These are phyloP conservation scores for Trichoderma sp. DNA, from an alignment of 2,329 filamentous ascomycete species.

Conservation along the genomic window DNA sequence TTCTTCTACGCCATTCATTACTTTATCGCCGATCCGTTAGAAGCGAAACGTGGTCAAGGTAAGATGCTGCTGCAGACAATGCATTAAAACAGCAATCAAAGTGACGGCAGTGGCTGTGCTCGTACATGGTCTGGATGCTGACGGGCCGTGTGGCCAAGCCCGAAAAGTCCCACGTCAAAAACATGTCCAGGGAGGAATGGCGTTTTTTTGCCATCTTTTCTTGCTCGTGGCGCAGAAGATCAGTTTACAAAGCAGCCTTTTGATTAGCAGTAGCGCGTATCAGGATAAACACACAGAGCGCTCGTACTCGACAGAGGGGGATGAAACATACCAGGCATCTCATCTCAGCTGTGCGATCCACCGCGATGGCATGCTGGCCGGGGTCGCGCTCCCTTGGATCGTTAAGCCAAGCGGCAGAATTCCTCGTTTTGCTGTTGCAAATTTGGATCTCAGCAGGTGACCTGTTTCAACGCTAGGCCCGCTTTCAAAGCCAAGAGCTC, in stretches of 20 bases:
- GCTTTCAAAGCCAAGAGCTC: neutral
- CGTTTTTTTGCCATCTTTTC: neutral
- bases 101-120: neutral
- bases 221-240: neutral
- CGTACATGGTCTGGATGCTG: conserved; percentile 7
- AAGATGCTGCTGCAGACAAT: neutral
- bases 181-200: neutral
- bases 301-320: neutral
- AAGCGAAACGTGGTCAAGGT: neutral
- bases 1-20: neutral
- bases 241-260: neutral
- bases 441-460: conserved; percentile 15
- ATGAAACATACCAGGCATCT: neutral
- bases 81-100: neutral
- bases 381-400: conserved; percentile 7
- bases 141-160: conserved; percentile 1
- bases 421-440: neutral
- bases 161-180: neutral
- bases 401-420: neutral
- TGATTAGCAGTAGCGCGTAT: neutral
- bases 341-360: conserved; percentile 11
- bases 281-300: too few relatives aligned
- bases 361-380: neutral
- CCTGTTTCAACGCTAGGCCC: neutral
- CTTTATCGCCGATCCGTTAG: neutral